Percentiles rank a stretch among this genome's conserved stretches.
These are phyloP conservation scores for Gynandropsis gynandra DNA, from an alignment of 345 rosid genomes.

Conservation along the genomic window DNA sequence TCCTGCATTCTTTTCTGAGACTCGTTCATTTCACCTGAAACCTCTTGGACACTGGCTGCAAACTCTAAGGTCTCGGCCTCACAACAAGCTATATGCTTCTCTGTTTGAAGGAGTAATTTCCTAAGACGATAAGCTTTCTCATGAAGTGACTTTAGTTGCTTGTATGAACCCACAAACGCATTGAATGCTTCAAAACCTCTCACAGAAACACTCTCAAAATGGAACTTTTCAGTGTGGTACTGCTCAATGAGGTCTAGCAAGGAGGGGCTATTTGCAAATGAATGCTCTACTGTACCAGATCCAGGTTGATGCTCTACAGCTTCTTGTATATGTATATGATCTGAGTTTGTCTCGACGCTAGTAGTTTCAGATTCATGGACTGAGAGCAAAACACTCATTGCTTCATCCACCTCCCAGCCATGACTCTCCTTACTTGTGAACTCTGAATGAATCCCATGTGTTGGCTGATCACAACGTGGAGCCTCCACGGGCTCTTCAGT, in stretches of 20 bases:
- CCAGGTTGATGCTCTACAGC: constrained; percentile 12
- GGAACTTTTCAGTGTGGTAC: constrained; percentile 20
- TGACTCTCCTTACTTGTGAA: constrained; percentile 7
- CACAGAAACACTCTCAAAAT: constrained; percentile 26
- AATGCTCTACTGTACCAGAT: constrained; percentile 15
- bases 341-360: background rate
- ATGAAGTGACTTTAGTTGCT: constrained; percentile 15
- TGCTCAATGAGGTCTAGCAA: constrained; percentile 24
- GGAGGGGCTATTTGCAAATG: constrained; percentile 4
- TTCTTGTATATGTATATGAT: background rate
- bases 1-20: constrained; percentile 26
- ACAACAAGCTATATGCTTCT: constrained; percentile 26
- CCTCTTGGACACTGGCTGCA: constrained; percentile 15
- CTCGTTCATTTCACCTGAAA: constrained; percentile 21
- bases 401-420: background rate
- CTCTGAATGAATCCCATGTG: constrained; percentile 8
- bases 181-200: constrained; percentile 24
- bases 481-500: constrained; percentile 7
- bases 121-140: constrained; percentile 25
- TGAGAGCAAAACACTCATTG: constrained; percentile 11
- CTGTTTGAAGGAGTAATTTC: constrained; percentile 22
- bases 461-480: constrained; percentile 14
- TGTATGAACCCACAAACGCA: constrained; percentile 22
- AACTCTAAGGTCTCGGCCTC: constrained; percentile 32
- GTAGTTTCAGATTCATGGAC: background rate